These are phyloP conservation scores for Agaricus subrufescens DNA, from an alignment of 768 basidiomycete species.

Conservation along the genomic window DNA sequence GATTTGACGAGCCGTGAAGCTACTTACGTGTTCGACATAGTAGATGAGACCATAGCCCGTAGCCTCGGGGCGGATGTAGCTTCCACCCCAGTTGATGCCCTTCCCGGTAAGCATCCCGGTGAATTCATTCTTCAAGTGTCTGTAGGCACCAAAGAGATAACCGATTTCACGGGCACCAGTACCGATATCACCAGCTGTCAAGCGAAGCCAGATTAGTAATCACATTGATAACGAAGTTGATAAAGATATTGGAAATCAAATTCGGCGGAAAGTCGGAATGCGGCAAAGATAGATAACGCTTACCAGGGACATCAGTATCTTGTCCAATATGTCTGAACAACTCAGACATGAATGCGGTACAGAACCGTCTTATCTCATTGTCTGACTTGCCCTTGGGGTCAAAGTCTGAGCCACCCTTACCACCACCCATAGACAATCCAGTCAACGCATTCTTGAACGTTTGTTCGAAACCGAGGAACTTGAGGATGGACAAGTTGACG, in stretches of 20 bases:
- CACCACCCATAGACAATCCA: conserved; percentile 73
- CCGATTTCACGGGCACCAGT: conserved; percentile 74
- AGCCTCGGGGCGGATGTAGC: conserved; percentile 70
- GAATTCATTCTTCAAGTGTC: conserved; percentile 68
- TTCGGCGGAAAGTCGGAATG: neutral
- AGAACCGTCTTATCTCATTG: conserved; percentile 69
- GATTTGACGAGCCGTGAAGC: neutral
- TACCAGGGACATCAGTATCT: conserved; percentile 70
- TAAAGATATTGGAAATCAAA: too few relatives aligned
- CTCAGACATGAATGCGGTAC: conserved; percentile 68
- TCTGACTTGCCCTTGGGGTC: conserved; percentile 81
- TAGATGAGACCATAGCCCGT: conserved; percentile 74
- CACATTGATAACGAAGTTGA: neutral
- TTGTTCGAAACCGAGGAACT: conserved; percentile 82
- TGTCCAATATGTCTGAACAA: conserved; percentile 67
- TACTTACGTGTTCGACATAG: conserved; percentile 64
- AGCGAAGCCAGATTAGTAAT: neutral
- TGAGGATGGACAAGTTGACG: conserved; percentile 79
- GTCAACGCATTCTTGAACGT: conserved; percentile 80
- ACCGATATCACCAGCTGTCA: conserved; percentile 62
- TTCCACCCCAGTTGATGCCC: conserved; percentile 66
- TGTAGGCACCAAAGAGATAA: conserved; percentile 76
- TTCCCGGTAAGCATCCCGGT: conserved; percentile 69
- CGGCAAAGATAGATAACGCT: conserved; percentile 11
- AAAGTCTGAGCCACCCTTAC: conserved; percentile 78